Evolutionary conservation across 192 early-diverging fungal genomes (phyloP).

Genomic region (Coemansia sp.): DNA sequence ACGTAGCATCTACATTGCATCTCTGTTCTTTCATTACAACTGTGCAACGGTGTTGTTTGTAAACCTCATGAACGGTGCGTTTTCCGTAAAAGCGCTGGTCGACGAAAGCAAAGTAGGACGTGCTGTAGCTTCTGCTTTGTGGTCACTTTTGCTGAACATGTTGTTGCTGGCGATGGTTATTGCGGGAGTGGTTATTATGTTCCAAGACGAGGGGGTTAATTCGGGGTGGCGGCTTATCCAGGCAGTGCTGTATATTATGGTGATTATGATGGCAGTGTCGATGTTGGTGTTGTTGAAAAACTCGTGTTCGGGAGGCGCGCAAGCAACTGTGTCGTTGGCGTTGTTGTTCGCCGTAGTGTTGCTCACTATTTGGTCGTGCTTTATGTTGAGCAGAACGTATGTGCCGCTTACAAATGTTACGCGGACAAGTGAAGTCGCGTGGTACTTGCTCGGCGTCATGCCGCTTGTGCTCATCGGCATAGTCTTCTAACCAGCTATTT

Average conservation of each 20-base stretch:
- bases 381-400: slow-evolving; percentile 15
- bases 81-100: neutral
- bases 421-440: slow-evolving; percentile 8
- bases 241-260: slow-evolving; percentile 16
- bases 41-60: neutral
- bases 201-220: neutral
- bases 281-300: neutral
- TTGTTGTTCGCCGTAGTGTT: slow-evolving; percentile 3
- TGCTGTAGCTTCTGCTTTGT: neutral
- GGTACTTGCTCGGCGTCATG: slow-evolving; percentile 11
- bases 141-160: neutral
- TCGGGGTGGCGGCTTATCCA: slow-evolving; percentile 10
- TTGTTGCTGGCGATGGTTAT: slow-evolving; percentile 6
- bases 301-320: neutral
- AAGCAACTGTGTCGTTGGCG: neutral
- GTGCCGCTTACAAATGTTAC: slow-evolving; percentile 7
- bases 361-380: slow-evolving; percentile 6
- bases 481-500: slow-evolving; percentile 1
- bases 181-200: slow-evolving; percentile 8
- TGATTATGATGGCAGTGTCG: slow-evolving; percentile 6
- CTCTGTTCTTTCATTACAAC: slow-evolving; percentile 28
- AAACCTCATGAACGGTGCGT: neutral
- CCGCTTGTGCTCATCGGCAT: slow-evolving; percentile 15
- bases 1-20: slow-evolving; percentile 25
- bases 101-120: neutral